Evolutionary conservation across 352 stramenopile genomes (phyloP).

Genomic region (Phytophthora tentaculata): DNA sequence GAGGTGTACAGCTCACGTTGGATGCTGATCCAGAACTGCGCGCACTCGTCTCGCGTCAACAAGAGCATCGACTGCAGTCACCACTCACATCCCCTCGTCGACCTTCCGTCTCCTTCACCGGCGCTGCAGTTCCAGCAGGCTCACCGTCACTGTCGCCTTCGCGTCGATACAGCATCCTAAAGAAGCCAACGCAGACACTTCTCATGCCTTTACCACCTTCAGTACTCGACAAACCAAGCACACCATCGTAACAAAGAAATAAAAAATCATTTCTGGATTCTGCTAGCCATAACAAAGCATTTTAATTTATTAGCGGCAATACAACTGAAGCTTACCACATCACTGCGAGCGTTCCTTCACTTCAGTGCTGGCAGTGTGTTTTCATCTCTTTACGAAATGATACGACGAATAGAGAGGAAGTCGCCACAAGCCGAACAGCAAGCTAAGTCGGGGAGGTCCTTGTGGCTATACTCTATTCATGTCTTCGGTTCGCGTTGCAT

Average conservation of each 20-base stretch:
- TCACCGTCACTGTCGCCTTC: conserved; percentile 11
- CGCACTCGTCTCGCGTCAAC: conserved; percentile 54
- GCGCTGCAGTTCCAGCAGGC: neutral
- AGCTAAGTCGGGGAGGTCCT: conserved; percentile 17
- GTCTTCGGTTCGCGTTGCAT: conserved; percentile 50
- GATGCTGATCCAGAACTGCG: conserved; percentile 69
- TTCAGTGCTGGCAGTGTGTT: conserved; percentile 14
- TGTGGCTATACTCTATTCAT: conserved; percentile 77
- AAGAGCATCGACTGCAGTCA: conserved; percentile 38
- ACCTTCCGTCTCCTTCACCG: conserved; percentile 37
- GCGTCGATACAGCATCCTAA: conserved; percentile 34
- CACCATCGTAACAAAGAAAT: too few species aligned
- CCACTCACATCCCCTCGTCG: conserved; percentile 30
- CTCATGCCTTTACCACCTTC: neutral
- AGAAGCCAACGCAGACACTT: conserved; percentile 16
- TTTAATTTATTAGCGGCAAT: conserved; percentile 44
- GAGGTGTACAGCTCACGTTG: conserved; percentile 71
- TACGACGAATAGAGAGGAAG: conserved; percentile 11
- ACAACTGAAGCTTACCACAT: conserved; percentile 27
- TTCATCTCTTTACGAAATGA: conserved; percentile 29
- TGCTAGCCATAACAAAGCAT: conserved; percentile 6
- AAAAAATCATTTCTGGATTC: too few species aligned
- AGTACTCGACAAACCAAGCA: conserved; percentile 6
- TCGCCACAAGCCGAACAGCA: conserved; percentile 25
- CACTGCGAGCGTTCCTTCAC: conserved; percentile 11